Evolutionary conservation across 2,329 filamentous ascomycete genomes (phyloP).

Genomic region (Didymella pomorum): DNA sequence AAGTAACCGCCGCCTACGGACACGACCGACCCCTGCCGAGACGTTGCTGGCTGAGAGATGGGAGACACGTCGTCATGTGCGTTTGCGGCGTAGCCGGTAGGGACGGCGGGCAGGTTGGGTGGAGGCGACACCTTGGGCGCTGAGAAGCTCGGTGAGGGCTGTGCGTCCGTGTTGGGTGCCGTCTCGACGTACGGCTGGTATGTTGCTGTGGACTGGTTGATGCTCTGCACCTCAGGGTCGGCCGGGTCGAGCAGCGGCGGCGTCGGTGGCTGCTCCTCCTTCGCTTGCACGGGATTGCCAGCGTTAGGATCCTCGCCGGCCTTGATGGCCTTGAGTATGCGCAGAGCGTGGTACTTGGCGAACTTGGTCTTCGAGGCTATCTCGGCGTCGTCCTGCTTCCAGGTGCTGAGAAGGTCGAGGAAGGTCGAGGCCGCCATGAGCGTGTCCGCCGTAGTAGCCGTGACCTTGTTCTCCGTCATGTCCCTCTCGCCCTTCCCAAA

Average conservation of each 20-base stretch:
- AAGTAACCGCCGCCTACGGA: slow-evolving; percentile 65
- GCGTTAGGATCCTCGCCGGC: slow-evolving; percentile 91
- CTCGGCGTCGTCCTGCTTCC: slow-evolving; percentile 76
- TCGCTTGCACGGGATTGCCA: slow-evolving; percentile 77
- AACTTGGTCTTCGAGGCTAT: slow-evolving; percentile 89
- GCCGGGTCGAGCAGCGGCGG: slow-evolving; percentile 64
- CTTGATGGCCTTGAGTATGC: slow-evolving; percentile 90
- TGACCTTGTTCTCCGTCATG: slow-evolving; percentile 82
- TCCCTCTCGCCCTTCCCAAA: slow-evolving; percentile 85
- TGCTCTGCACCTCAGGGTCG: slow-evolving; percentile 69
- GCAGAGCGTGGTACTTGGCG: slow-evolving; percentile 92
- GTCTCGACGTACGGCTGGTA: slow-evolving; percentile 67
- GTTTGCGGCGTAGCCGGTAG: slow-evolving; percentile 41
- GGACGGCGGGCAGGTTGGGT: slow-evolving; percentile 40
- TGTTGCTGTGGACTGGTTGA: slow-evolving; percentile 49
- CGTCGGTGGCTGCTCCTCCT: slow-evolving; percentile 45
- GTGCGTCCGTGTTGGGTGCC: slow-evolving; percentile 63
- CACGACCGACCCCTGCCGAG: slow-evolving; percentile 57
- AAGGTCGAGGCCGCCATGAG: slow-evolving; percentile 94
- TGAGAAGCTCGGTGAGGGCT: slow-evolving; percentile 53
- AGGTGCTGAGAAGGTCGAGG: slow-evolving; percentile 85
- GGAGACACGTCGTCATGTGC: slow-evolving; percentile 63
- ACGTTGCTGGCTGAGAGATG: slow-evolving; percentile 55
- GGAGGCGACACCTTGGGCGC: slow-evolving; percentile 58
- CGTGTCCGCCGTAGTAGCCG: slow-evolving; percentile 88